Evolutionary conservation across 106 monocot genomes (phyloP).

Genomic region (Alisma plantagoaquatica): DNA sequence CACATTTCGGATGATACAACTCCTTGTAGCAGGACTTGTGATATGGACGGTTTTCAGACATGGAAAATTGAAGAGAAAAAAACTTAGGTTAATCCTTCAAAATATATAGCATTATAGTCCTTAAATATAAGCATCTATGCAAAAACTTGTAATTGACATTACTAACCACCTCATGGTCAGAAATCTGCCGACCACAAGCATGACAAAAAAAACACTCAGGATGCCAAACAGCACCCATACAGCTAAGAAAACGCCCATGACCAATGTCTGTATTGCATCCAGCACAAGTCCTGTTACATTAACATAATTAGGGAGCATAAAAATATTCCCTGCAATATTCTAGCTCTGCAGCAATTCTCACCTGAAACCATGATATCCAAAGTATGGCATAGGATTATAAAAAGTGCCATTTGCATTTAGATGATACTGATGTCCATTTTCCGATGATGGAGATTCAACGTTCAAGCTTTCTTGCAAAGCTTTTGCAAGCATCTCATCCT

Average conservation of each 20-base stretch:
- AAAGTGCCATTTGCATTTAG: no score
- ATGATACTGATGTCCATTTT: no score
- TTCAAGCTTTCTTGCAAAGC: no score
- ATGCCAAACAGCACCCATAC: conserved; percentile 71
- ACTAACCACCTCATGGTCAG: conserved; percentile 54
- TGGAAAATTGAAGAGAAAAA: conserved; percentile 37
- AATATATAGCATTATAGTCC: not conserved
- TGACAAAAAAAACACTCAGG: conserved; percentile 65
- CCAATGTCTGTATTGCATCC: conserved; percentile 58
- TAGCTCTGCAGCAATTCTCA: no score
- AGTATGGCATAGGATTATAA: no score
- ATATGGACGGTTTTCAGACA: conserved; percentile 53
- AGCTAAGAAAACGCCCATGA: conserved; percentile 63
- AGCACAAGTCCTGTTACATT: conserved; percentile 77
- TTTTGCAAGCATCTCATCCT: no score
- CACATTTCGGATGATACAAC: conserved; percentile 63
- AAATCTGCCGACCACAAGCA: conserved; percentile 69
- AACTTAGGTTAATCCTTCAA: conserved; percentile 2
- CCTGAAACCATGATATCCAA: no score
- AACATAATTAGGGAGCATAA: no score
- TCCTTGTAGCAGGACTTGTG: conserved; percentile 62
- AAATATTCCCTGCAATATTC: no score
- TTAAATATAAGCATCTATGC: no score
- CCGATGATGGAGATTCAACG: no score
- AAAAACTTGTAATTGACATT: no score